Evolutionary conservation across 2,329 filamentous ascomycete species (phyloP), one percentile per base, ranked within the genome.

Genomic region (Scedosporium apiospermum): DNA sequence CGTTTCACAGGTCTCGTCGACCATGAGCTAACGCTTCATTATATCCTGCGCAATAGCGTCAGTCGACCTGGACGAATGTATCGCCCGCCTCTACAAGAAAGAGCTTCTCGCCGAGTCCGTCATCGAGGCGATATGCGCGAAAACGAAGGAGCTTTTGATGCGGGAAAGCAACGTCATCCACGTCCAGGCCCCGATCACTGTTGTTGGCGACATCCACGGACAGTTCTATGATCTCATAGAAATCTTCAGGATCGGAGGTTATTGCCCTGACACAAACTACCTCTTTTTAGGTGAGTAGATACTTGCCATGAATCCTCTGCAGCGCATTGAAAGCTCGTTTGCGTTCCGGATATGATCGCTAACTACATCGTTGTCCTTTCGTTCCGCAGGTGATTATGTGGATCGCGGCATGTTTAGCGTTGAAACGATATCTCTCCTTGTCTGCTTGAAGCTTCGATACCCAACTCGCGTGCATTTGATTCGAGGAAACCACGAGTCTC

Each of bases 91-190:
- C 62, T 98, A 98, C 79, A 93, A 95, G 73, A 97, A 96, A 75
- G 95, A 98, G 76, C 85, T 99, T 64, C 86, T 99, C 64, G 93
- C 95, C 70, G 95, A 99, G 77, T 96, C 93, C 51, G 93, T 99
- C 68, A 93, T 99, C 76, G 95, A 99, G 79, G 95, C 95, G 71
- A 93, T 99, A 86, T 99, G 95, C 80, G 93, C 95, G 75, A 99
- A 99, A 76, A 95, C 96, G 23, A 99, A 99, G 74, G 95, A 99
- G 80, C 82, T 99, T 69, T 84, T 99, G 69, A 99, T 99, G 95
- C 93, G 96, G 73, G 95, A 99, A 85, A 98, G 93, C 84, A 99
- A 99, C 77, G 95, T 99, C 66, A 95, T 99, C 65, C 95, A 99
- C 75, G 96, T 99, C 66, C 87, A 87, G 69, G 93, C 95, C 38